These are phyloP conservation scores for Thalassiosira profunda DNA, from an alignment of 108 stramenopile genomes.

Conservation along the genomic window DNA sequence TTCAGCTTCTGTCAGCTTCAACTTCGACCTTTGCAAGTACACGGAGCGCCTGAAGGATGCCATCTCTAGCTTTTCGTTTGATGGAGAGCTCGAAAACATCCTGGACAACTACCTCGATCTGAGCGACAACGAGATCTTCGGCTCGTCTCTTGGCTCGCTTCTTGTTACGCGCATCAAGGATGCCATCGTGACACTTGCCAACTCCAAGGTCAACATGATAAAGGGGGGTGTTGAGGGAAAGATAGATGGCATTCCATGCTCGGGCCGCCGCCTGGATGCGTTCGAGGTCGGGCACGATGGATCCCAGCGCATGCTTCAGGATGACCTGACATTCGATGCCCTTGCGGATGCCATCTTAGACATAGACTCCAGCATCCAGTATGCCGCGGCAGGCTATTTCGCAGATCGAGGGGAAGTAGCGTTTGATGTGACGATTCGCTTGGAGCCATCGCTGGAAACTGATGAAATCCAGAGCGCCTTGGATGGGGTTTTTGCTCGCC, in stretches of 20 bases:
- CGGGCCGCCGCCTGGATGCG: not conserved
- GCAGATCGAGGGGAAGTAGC: slow-evolving; percentile 18
- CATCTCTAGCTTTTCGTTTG: slow-evolving; percentile 4
- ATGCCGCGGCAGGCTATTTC: slow-evolving; percentile 11
- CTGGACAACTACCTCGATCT: slow-evolving; percentile 14
- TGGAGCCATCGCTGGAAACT: slow-evolving; percentile 10
- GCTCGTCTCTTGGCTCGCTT: not conserved
- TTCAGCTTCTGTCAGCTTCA: slow-evolving; percentile 20
- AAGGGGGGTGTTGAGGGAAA: not conserved
- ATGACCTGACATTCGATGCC: not conserved
- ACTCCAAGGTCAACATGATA: not conserved
- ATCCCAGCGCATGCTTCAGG: slow-evolving; percentile 2
- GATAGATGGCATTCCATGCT: not conserved
- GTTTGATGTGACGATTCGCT: slow-evolving; percentile 11
- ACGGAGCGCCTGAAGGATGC: slow-evolving; percentile 6
- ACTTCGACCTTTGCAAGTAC: slow-evolving; percentile 26
- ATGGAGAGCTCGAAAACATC: slow-evolving; percentile 13
- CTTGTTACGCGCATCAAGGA: slow-evolving; percentile 15
- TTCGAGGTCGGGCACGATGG: slow-evolving; percentile 5
- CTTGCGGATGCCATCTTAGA: not conserved
- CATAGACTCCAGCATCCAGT: not conserved
- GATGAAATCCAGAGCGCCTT: slow-evolving; percentile 6
- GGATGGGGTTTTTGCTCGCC: not conserved
- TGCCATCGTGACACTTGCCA: slow-evolving; percentile 5
- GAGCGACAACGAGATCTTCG: not conserved